Base-by-base conservation (phyloP, 2,329 filamentous ascomycete species). In the Microsporum canis region DNA sequence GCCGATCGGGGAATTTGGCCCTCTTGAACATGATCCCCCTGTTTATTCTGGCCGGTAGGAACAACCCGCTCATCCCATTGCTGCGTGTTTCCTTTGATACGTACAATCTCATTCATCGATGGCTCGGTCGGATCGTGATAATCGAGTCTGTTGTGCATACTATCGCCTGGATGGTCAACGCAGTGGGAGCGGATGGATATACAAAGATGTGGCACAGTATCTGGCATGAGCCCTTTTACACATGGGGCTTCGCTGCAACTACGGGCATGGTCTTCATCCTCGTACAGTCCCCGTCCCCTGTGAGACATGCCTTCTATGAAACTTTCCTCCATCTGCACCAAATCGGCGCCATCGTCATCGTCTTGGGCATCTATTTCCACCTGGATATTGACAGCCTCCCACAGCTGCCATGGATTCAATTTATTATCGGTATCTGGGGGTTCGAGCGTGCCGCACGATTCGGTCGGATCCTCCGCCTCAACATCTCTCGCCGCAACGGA, bases 41-140 rank as follows among this genome's bases (percentile, higher is more conserved):
- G 34, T 82, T 97, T 68, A 83, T 97, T 65, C 83, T 97, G 61
- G 91, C 91, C 10, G 86, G 90, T 39, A 88, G 94, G 71, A 97
- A 97, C 78, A 99, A 97, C 76, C 89, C 90, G 6, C 79, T 96
- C 57, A 96, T 97, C 70, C 74, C 79, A 2, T 73, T 95, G 38
- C 81, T 97, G 61, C 84, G 87, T 68, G 87, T 97, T 72, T 92
- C 89, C 73, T 99, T 96, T 76, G 94, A 97, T 73, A 95, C 91
- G 0, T 97, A 95, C 80, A 97, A 97, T 72, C 84, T 94, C 6
- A 78, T 94, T 58, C 89, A 95, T 73, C 83, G 89, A 65, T 95
- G 89, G 88, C 82, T 89, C 64, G 89, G 88, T 33, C 83, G 89
- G 31, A 83, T 91, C 49, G 83, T 89, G 31, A 82, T 88, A n/a